These are phyloP conservation scores for Mucor irregularis DNA, from an alignment of 371 early-diverging fungal species.

Conservation along the genomic window DNA sequence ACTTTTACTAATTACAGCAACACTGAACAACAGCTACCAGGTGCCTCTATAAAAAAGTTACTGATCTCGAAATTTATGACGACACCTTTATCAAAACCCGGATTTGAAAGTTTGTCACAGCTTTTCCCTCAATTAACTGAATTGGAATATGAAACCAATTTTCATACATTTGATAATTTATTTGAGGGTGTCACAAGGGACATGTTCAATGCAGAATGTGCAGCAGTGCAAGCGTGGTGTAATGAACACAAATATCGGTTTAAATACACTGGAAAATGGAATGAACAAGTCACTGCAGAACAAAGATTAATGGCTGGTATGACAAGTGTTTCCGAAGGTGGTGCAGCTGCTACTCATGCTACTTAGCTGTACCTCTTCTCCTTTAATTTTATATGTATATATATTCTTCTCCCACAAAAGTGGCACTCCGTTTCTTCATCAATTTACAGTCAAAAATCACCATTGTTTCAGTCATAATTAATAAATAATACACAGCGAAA, in stretches of 20 bases:
- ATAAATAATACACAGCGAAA: too few relatives aligned
- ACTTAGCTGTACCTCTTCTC: neutral
- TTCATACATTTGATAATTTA: slow-evolving; percentile 44
- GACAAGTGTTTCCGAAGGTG: slow-evolving; percentile 24
- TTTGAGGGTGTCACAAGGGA: slow-evolving; percentile 44
- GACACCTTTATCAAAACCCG: slow-evolving; percentile 40
- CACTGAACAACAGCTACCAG: slow-evolving; percentile 13
- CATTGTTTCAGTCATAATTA: too few relatives aligned
- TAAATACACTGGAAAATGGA: slow-evolving; percentile 28
- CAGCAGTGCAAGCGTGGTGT: slow-evolving; percentile 30
- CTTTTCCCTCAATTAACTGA: slow-evolving; percentile 47
- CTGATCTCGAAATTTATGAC: slow-evolving; percentile 47
- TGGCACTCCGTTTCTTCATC: neutral
- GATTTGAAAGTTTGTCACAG: slow-evolving; percentile 37
- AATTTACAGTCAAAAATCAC: too few relatives aligned
- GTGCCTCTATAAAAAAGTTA: slow-evolving; percentile 37
- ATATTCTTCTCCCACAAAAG: too few relatives aligned
- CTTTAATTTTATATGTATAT: neutral
- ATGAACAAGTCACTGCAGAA: slow-evolving; percentile 40
- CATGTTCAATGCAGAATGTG: slow-evolving; percentile 41
- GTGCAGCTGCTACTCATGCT: neutral
- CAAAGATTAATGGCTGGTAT: slow-evolving; percentile 43
- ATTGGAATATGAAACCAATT: slow-evolving; percentile 49
- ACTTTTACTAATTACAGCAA: neutral
- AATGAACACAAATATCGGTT: neutral